These are phyloP conservation scores for Mortierella antarctica DNA, from an alignment of 192 early-diverging fungal genomes.

Conservation along the genomic window DNA sequence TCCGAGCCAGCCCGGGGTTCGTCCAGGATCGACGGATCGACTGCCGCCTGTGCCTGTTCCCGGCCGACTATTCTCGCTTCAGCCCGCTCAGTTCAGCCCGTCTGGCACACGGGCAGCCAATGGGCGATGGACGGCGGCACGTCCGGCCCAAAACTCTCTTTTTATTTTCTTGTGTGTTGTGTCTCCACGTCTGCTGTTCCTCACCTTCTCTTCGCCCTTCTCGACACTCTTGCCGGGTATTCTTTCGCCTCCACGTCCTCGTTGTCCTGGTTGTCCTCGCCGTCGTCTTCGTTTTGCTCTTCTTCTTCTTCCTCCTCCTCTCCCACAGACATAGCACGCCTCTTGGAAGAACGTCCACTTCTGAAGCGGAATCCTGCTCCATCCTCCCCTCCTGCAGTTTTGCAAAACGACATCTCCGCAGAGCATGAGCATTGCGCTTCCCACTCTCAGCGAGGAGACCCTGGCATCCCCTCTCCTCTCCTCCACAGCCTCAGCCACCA, in stretches of 20 bases:
- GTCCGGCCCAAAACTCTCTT: too few species aligned
- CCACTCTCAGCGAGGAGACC: neutral
- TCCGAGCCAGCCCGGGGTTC: too few species aligned
- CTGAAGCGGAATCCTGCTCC: neutral
- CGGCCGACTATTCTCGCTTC: too few species aligned
- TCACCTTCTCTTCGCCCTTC: neutral
- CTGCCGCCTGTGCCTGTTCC: too few species aligned
- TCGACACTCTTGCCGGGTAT: too few species aligned
- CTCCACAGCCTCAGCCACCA: constrained; percentile 1
- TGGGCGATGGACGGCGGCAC: too few species aligned
- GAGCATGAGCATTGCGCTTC: neutral
- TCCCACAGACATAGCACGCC: neutral
- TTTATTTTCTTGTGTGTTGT: too few species aligned
- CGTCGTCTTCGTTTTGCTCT: neutral
- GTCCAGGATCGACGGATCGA: too few species aligned
- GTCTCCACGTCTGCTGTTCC: neutral
- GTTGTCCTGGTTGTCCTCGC: neutral
- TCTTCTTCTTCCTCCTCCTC: neutral
- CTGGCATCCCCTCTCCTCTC: neutral
- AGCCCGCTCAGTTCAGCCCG: too few species aligned
- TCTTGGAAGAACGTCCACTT: neutral
- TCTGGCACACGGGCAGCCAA: too few species aligned
- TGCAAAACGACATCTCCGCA: neutral
- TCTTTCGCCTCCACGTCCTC: neutral
- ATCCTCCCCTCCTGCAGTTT: neutral